Evolutionary conservation across 371 early-diverging fungal genomes (phyloP), one percentile per base, ranked within the genome.

Genomic region (Entomophthora muscae): DNA sequence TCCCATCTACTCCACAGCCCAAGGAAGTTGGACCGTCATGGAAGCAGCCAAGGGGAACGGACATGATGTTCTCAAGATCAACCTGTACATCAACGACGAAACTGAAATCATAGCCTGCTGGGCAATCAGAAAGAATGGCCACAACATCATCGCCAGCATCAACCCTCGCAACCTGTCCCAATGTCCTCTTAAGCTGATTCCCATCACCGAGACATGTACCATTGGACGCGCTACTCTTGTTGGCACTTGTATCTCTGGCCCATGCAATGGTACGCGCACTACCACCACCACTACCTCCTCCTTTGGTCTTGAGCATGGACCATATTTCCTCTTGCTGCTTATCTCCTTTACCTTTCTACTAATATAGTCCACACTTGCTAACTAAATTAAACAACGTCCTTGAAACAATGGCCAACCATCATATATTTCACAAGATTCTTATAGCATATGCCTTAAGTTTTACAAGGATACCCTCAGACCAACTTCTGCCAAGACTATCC

Each of bases 241-340:
- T 27, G 57, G 57, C n/a, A 57, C 26, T 27, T 57, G 57, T 57
- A 3, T n/a, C 2, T 57, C 57, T 10, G 57, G 57, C 31, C 22
- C 28, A 17, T 57, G 57, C n/a, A 57, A 23, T 24, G 57, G 57
- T 57, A n/a, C n/a, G n/a, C n/a, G n/a, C n/a, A n/a, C n/a, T n/a
- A n/a, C n/a, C n/a, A n/a, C n/a, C n/a, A n/a, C n/a, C n/a, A n/a
- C n/a, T n/a, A n/a, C n/a, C n/a, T n/a, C n/a, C n/a, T n/a, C n/a
- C n/a, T n/a, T n/a, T n/a, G n/a, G n/a, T n/a, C n/a, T n/a, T n/a
- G n/a, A n/a, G n/a, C n/a, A n/a, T n/a, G n/a, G n/a, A n/a, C n/a
- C n/a, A n/a, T n/a, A n/a, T n/a, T n/a, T n/a, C n/a, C n/a, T n/a
- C n/a, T n/a, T n/a, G n/a, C n/a, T n/a, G n/a, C n/a, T n/a, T n/a